Evolutionary conservation across 495 filamentous ascomycete species (phyloP).

Genomic region (Tuber aestivum): DNA sequence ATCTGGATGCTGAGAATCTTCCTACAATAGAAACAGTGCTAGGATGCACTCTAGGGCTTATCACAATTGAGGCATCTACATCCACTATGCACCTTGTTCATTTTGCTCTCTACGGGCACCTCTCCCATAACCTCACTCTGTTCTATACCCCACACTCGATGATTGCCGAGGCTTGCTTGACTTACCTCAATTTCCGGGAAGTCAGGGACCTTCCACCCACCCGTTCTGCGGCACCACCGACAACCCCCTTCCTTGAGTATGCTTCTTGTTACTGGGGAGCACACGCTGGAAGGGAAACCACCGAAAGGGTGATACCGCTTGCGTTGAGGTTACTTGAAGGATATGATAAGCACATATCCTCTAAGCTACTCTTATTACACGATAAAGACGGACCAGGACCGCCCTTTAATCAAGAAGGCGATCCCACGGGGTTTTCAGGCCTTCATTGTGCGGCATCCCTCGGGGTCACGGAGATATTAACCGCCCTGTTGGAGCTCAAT

Average conservation of each 20-base stretch:
- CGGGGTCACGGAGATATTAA: not conserved
- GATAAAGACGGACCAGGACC: not conserved
- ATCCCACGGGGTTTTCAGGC: not conserved
- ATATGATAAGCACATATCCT: not conserved
- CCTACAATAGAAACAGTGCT: not conserved
- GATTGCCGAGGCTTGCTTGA: conserved; percentile 15
- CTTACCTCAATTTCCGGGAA: not conserved
- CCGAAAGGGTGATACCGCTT: not conserved
- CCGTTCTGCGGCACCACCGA: not conserved
- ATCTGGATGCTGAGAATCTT: not conserved
- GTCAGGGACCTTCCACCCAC: not conserved
- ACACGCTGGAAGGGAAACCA: not conserved
- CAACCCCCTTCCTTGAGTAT: not conserved
- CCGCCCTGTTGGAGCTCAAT: not conserved
- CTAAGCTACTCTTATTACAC: not conserved
- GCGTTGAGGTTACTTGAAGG: not conserved
- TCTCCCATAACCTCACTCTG: conserved; percentile 7
- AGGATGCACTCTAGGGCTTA: conserved; percentile 13
- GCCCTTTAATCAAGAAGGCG: not conserved
- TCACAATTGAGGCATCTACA: conserved; percentile 13
- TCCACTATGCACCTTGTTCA: conserved; percentile 20
- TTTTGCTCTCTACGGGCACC: conserved; percentile 26
- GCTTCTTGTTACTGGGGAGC: not conserved
- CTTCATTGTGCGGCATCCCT: not conserved
- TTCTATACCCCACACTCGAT: not conserved